Evolutionary conservation across 75 land plant species (phyloP), one percentile per base, ranked within the genome.

Genomic region (Picea sitchensis): DNA sequence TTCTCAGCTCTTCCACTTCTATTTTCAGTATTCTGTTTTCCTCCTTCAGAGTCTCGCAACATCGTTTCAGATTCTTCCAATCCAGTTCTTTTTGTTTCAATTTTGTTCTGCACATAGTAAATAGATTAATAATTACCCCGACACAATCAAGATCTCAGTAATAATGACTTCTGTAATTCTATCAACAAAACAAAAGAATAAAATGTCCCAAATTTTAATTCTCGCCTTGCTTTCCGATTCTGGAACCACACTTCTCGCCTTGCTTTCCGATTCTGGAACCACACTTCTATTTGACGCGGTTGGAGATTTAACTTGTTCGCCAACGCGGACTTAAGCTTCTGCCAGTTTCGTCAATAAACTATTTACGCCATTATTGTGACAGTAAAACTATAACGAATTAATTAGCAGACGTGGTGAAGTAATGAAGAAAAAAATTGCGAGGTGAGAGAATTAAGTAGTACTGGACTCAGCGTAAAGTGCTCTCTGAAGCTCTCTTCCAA

Each of bases 1-100:
- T 86, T 41, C 93, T 58, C 47, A 91, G 82, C 82, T 87, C 93
- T 80, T 82, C 83, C 47, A 91, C 84, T 72, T 91, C 93, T 76
- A 83, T 91, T 77, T 87, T 87, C 59, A 91, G 76, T 76, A 91
- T 63, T 69, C 87, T 41, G 80, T 91, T 91, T 79, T 91, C 93
- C 64, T 89, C 93, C 61, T 87, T 91, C 62, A 91, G 77, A 8
- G 61, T 81, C 86, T 89, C 93, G 81, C 86, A 91, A 79, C 87
- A 89, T 14, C 87, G 51, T 83, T 87, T 91, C 57, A 91, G 80
- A 58, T 83, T 81, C 84, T 91, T 91, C 67, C 89, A 91, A 67
- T 91, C 93, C 61, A 89, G 89, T 77, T 91, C 91, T 23, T 91
- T 91, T 76, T 88, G 93, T 79, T 89, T 91, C 82, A 91, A 75